A percentile compares a stretch with the other conserved stretches of the same genome.
Evolutionary conservation across 441 rosid genomes (phyloP).

Genomic region (Erysimum cheiri): DNA sequence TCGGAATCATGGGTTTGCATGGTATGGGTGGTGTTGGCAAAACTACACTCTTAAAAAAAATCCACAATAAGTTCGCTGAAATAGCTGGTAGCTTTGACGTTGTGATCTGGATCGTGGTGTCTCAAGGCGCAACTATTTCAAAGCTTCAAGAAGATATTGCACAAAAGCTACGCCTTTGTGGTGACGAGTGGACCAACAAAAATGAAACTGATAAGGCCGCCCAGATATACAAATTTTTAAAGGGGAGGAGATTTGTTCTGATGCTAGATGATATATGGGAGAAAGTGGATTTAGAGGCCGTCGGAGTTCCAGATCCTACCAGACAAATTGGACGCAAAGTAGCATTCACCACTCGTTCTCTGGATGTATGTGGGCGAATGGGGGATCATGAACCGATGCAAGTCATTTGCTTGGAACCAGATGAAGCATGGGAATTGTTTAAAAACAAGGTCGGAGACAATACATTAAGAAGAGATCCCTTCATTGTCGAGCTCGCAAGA

Average conservation of each 20-base stretch:
- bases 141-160: conserved; percentile 45
- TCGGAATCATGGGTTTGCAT: conserved; percentile 32
- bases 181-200: conserved; percentile 12
- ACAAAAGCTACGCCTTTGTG: conserved; percentile 16
- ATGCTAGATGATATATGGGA: conserved; percentile 25
- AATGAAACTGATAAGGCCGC: background rate
- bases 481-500: background rate
- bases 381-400: conserved; percentile 24
- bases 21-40: conserved; percentile 58
- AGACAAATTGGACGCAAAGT: conserved; percentile 23
- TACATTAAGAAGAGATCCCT: background rate
- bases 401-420: conserved; percentile 26
- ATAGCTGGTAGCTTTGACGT: background rate
- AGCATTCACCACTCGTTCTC: conserved; percentile 40
- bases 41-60: conserved; percentile 46
- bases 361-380: conserved; percentile 43
- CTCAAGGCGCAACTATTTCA: conserved; percentile 21
- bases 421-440: conserved; percentile 37
- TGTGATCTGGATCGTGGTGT: conserved; percentile 48
- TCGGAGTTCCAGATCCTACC: conserved; percentile 27
- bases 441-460: conserved; percentile 16
- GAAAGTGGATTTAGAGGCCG: conserved; percentile 12
- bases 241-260: background rate
- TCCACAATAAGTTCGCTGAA: conserved; percentile 38
- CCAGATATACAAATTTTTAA: background rate